Conservation (phyloP, 441 rosid species). For the Eutrema salsugineum region DNA sequence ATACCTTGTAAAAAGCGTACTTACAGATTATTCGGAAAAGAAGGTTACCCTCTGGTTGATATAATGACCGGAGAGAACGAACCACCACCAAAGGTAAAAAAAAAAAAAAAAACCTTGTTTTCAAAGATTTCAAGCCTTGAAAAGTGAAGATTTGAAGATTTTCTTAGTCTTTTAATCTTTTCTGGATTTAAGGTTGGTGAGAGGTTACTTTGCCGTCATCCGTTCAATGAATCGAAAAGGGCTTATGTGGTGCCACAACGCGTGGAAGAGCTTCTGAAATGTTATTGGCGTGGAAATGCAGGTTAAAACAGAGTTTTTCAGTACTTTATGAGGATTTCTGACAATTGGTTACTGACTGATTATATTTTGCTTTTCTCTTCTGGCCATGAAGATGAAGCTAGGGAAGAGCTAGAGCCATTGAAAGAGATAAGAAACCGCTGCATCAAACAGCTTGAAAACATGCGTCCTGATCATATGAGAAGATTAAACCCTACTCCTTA, state of each 20-base stretch:
- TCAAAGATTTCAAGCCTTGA: background rate
- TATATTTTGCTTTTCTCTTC: background rate
- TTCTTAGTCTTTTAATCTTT: background rate
- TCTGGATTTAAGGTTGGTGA: conserved; percentile 66
- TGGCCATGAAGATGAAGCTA: conserved; percentile 40
- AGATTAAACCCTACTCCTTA: conserved; percentile 86
- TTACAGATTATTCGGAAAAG: conserved; percentile 75
- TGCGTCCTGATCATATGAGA: conserved; percentile 91
- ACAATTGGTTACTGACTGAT: background rate
- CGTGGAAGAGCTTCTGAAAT: conserved; percentile 80
- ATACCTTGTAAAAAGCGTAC: conserved; percentile 85
- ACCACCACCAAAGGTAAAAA: conserved; percentile 70
- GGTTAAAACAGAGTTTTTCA: conserved; percentile 33
- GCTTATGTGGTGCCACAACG: conserved; percentile 88
- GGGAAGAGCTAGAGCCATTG: conserved; percentile 68
- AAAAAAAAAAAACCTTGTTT: background rate
- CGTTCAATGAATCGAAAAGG: conserved; percentile 87
- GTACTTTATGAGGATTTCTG: background rate
- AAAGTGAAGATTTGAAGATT: background rate
- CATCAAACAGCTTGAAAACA: conserved; percentile 70
- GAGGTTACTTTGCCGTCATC: conserved; percentile 81
- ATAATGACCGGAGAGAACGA: conserved; percentile 93
- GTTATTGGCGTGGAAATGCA: conserved; percentile 87
- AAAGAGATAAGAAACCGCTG: conserved; percentile 69
- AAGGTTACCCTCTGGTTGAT: conserved; percentile 86